These are phyloP conservation scores for Cudoniella acicularis DNA, from an alignment of 495 filamentous ascomycete species.

Conservation along the genomic window DNA sequence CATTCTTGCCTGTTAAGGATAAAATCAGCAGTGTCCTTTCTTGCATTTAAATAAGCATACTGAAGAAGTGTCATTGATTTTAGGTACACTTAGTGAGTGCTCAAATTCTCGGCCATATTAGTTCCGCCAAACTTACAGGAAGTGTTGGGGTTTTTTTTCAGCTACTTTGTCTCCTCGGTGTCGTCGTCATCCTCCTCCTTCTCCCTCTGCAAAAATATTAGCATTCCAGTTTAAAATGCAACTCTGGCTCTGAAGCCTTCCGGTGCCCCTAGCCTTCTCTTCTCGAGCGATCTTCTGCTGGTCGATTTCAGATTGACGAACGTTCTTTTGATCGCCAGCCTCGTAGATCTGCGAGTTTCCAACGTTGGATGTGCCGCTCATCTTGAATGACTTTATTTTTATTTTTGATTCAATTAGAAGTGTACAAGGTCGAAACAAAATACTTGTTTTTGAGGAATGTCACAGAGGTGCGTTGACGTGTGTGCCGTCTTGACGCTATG, in stretches of 20 bases:
- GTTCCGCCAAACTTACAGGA: conserved; percentile 15
- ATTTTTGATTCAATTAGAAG: no score
- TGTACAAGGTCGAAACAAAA: no score
- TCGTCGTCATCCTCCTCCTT: conserved; percentile 21
- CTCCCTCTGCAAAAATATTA: conserved; percentile 10
- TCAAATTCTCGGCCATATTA: background rate
- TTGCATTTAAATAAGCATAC: background rate
- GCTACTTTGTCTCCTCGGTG: conserved; percentile 10
- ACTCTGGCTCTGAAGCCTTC: background rate
- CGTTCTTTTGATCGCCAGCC: conserved; percentile 62
- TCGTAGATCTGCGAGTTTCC: conserved; percentile 40
- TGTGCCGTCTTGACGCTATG: background rate
- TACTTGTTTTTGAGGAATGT: no score
- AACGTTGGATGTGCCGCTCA: conserved; percentile 32
- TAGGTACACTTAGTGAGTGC: background rate
- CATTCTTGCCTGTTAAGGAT: conserved; percentile 54
- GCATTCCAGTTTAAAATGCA: background rate
- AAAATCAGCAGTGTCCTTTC: conserved; percentile 7
- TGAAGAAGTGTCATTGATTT: background rate
- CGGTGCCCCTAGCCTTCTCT: conserved; percentile 16
- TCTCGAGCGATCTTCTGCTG: conserved; percentile 28
- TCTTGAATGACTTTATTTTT: background rate
- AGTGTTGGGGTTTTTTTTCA: conserved; percentile 24
- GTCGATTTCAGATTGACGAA: conserved; percentile 51
- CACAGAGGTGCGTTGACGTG: background rate